Percentiles rank a stretch among this genome's conserved stretches.
These are phyloP conservation scores for Tetrapisispora namnaoensis DNA, from an alignment of 805 yeast genomes.

Conservation along the genomic window DNA sequence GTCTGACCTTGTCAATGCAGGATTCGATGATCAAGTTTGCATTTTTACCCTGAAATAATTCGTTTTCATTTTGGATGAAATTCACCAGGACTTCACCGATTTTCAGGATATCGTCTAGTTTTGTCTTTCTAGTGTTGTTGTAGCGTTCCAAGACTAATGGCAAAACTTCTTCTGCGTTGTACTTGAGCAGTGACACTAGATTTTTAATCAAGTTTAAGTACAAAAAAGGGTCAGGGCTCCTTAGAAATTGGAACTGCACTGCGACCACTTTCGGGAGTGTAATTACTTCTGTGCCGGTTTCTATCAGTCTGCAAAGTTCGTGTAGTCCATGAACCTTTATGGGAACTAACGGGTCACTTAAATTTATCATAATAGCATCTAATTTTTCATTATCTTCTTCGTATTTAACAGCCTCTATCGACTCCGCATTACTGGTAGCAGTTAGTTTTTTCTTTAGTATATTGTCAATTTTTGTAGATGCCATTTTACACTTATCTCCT, in stretches of 20 bases:
- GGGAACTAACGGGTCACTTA: slow-evolving; percentile 75
- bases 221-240: slow-evolving; percentile 77
- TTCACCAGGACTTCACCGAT: slow-evolving; percentile 74
- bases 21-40: slow-evolving; percentile 37
- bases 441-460: background rate
- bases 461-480: background rate
- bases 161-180: slow-evolving; percentile 32
- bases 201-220: slow-evolving; percentile 81
- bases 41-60: slow-evolving; percentile 37
- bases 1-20: slow-evolving; percentile 34
- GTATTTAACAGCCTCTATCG: background rate
- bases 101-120: slow-evolving; percentile 60
- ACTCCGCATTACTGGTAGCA: background rate
- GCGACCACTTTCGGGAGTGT: slow-evolving; percentile 45
- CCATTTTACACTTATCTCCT: background rate
- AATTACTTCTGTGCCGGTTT: slow-evolving; percentile 41
- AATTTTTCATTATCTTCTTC: slow-evolving; percentile 31
- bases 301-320: slow-evolving; percentile 47
- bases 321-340: slow-evolving; percentile 79
- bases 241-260: slow-evolving; percentile 53
- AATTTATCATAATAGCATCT: slow-evolving; percentile 51
- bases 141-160: slow-evolving; percentile 34
- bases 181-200: slow-evolving; percentile 47
- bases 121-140: slow-evolving; percentile 24
- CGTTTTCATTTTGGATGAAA: slow-evolving; percentile 41